Conservation (phyloP, 371 early-diverging fungal species). For the Haplosporangium sp. region DNA sequence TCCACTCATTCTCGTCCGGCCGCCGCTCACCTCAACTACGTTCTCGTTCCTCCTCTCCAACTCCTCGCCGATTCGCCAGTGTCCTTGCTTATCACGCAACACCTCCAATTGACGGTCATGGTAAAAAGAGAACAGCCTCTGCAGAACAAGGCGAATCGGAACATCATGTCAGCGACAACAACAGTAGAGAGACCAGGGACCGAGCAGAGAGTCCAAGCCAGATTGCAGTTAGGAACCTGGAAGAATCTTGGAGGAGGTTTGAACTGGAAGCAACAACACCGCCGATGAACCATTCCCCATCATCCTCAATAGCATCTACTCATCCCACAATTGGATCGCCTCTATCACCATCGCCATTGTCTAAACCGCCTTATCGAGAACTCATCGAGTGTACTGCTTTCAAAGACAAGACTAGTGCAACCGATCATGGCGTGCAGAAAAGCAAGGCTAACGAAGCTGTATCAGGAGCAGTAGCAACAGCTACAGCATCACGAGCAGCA, state of each 20-base stretch:
- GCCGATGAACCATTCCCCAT: neutral
- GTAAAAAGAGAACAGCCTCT: neutral
- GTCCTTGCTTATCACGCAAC: constrained; percentile 44
- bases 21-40: constrained; percentile 28
- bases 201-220: constrained; percentile 30
- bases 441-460: neutral
- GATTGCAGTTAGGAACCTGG: constrained; percentile 30
- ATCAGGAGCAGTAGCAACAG: neutral
- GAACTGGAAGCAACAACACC: constrained; percentile 21
- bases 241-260: constrained; percentile 34
- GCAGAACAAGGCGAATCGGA: neutral
- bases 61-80: constrained; percentile 42
- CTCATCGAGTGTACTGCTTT: constrained; percentile 40
- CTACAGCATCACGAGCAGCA: too few relatives aligned
- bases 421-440: neutral
- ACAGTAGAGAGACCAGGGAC: neutral
- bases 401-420: neutral
- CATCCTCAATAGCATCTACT: neutral
- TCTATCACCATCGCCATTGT: constrained; percentile 23
- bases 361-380: constrained; percentile 30
- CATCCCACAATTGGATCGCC: constrained; percentile 6
- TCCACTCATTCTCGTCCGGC: constrained; percentile 39
- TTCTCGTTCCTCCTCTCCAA: constrained; percentile 41
- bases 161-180: neutral
- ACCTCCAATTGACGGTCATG: constrained; percentile 16